phyloP scores from a whole-genome alignment of 495 filamentous ascomycete genomes.

The Aspergillus ostianus region DNA sequence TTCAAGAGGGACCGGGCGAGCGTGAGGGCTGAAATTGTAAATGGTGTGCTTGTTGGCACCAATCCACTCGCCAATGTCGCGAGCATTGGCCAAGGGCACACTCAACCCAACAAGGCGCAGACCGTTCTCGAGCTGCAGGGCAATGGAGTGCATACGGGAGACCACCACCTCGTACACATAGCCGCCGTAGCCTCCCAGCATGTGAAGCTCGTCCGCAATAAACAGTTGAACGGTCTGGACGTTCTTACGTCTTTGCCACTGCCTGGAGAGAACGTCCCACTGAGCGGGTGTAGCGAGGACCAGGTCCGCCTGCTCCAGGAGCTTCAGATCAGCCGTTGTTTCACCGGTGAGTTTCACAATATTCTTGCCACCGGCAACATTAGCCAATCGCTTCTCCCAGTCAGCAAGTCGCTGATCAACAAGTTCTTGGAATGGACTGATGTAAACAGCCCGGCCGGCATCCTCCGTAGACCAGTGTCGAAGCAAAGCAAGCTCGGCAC shows the following conservation, averaged over 20 bases:
- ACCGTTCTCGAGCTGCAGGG: slow-evolving; percentile 77
- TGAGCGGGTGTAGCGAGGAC: slow-evolving; percentile 90
- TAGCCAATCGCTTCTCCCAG: slow-evolving; percentile 75
- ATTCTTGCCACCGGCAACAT: slow-evolving; percentile 79
- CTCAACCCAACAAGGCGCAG: slow-evolving; percentile 89
- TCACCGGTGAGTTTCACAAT: slow-evolving; percentile 95
- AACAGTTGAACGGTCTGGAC: slow-evolving; percentile 88
- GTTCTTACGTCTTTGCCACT: slow-evolving; percentile 95
- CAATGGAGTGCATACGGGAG: slow-evolving; percentile 96
- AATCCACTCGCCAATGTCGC: slow-evolving; percentile 97
- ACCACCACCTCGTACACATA: slow-evolving; percentile 95
- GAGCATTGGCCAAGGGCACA: slow-evolving; percentile 86
- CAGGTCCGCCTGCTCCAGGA: slow-evolving; percentile 84
- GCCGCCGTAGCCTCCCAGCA: slow-evolving; percentile 87
- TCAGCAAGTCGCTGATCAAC: slow-evolving; percentile 76
- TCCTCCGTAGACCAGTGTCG: slow-evolving; percentile 77
- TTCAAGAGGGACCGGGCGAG: slow-evolving; percentile 83
- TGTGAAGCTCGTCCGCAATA: slow-evolving; percentile 93
- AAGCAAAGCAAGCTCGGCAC: slow-evolving; percentile 89
- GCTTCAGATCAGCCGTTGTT: slow-evolving; percentile 83
- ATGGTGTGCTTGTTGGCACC: slow-evolving; percentile 98
- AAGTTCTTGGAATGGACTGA: slow-evolving; percentile 94
- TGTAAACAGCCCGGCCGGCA: slow-evolving; percentile 80
- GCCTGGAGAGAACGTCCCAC: slow-evolving; percentile 93
- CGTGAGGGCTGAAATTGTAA: slow-evolving; percentile 95